phyloP scores from a whole-genome alignment of 169 alveolate genomes.

The Eimeria maxima region DNA sequence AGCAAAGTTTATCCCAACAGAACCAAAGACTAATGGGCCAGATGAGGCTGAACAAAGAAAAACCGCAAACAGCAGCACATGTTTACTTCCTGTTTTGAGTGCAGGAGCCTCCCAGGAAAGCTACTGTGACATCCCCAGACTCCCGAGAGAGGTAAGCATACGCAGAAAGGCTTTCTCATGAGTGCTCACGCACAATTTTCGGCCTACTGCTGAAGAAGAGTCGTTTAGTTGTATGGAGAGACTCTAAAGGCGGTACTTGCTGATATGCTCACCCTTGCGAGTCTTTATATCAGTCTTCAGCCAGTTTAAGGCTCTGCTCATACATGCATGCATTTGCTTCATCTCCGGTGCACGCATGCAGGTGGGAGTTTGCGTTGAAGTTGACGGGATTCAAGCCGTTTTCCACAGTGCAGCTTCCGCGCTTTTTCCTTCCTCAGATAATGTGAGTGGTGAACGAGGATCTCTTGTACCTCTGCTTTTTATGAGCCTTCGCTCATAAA shows the following conservation, averaged over 20 bases:
- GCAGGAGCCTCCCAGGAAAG: constrained; percentile 39
- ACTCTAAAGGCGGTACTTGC: not conserved
- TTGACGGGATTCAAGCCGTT: constrained; percentile 49
- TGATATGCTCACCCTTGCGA: not conserved
- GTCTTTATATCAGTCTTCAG: not conserved
- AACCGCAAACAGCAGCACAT: too few relatives aligned
- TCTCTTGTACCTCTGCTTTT: not conserved
- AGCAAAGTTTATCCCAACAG: not conserved
- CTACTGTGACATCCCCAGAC: not conserved
- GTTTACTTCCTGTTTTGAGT: not conserved
- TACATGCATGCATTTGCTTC: not conserved
- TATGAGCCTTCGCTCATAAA: too few relatives aligned
- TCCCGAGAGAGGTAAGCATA: constrained; percentile 48
- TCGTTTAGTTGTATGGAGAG: not conserved
- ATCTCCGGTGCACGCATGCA: not conserved
- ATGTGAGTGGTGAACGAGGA: not conserved
- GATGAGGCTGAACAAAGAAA: not conserved
- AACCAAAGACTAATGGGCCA: not conserved
- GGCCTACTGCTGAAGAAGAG: not conserved
- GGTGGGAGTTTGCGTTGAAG: constrained; percentile 71
- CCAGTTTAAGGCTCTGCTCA: not conserved
- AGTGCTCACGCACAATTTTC: not conserved
- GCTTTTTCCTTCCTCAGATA: constrained; percentile 61
- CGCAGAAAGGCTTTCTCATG: not conserved
- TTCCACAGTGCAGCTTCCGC: constrained; percentile 27